Evolutionary conservation across 2,329 filamentous ascomycete genomes (phyloP).

Genomic region (Colletotrichum tofieldiae): DNA sequence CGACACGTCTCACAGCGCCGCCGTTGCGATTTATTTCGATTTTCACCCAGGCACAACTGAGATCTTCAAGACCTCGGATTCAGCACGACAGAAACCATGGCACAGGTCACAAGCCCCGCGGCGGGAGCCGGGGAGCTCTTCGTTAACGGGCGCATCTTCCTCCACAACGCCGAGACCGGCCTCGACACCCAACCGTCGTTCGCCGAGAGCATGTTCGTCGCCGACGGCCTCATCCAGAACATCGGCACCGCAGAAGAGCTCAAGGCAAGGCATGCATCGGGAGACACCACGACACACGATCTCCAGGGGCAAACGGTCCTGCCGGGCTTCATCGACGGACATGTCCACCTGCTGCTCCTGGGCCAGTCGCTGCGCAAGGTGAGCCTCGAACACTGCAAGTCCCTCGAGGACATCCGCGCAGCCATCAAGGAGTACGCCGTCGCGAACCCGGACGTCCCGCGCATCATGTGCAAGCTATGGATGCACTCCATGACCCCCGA

Average conservation of each 20-base stretch:
- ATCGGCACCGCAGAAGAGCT: constrained; percentile 34
- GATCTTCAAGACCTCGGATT: no score
- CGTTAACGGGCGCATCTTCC: constrained; percentile 44
- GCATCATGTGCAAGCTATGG: constrained; percentile 71
- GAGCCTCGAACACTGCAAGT: constrained; percentile 63
- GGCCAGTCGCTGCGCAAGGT: constrained; percentile 69
- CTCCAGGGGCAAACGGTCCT: constrained; percentile 58
- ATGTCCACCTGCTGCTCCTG: constrained; percentile 69
- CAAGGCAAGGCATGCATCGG: neutral
- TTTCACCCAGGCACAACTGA: neutral
- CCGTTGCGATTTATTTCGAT: neutral
- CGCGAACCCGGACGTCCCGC: constrained; percentile 61
- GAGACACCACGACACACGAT: constrained; percentile 39
- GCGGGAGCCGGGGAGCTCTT: constrained; percentile 31
- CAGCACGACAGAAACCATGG: neutral
- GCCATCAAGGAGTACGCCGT: constrained; percentile 63
- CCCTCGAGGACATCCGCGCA: constrained; percentile 64
- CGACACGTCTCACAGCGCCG: neutral
- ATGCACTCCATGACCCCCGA: constrained; percentile 66
- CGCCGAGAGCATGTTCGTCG: constrained; percentile 43
- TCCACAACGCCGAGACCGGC: constrained; percentile 35
- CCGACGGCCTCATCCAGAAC: constrained; percentile 38
- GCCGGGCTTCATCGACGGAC: constrained; percentile 72
- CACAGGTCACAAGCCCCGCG: neutral
- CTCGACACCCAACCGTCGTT: constrained; percentile 42